phyloP scores from a whole-genome alignment of 371 early-diverging fungal species.

The Lichtheimia corymbifera region DNA sequence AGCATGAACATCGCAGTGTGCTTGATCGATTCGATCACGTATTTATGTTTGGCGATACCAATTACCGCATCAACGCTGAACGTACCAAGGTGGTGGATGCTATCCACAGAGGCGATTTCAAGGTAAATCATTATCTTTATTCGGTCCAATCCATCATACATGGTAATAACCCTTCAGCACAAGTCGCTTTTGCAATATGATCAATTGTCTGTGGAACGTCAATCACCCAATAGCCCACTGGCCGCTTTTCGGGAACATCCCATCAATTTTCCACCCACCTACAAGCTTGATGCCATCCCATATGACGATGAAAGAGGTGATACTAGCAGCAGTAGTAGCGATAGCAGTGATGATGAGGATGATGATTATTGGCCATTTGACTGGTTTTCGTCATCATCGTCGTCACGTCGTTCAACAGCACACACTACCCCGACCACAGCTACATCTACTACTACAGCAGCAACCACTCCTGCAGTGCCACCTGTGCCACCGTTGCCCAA shows the following conservation, averaged over 20 bases:
- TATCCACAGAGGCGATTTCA: constrained; percentile 44
- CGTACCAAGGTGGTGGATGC: constrained; percentile 55
- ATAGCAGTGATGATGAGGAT: constrained; percentile 7
- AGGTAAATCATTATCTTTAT: constrained; percentile 25
- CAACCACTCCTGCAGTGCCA: not conserved
- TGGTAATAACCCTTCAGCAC: too few species aligned
- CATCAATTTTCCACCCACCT: constrained; percentile 86
- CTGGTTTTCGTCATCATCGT: constrained; percentile 15
- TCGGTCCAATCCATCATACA: too few species aligned
- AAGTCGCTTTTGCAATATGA: constrained; percentile 41
- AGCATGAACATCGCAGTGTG: constrained; percentile 4
- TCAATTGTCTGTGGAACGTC: constrained; percentile 59
- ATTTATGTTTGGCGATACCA: constrained; percentile 82
- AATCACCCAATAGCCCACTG: constrained; percentile 48
- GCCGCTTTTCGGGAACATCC: constrained; percentile 71
- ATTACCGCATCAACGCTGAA: constrained; percentile 72
- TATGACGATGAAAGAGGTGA: constrained; percentile 7
- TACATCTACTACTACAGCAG: constrained; percentile 1
- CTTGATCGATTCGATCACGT: constrained; percentile 65
- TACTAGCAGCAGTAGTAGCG: constrained; percentile 8
- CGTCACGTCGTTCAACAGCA: constrained; percentile 15
- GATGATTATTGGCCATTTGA: constrained; percentile 1
- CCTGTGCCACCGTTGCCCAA: constrained; percentile 6
- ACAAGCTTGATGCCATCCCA: constrained; percentile 71
- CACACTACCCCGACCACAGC: constrained; percentile 13